phyloP scores from a whole-genome alignment of 441 rosid genomes.

The Gossypium schwendimanii region DNA sequence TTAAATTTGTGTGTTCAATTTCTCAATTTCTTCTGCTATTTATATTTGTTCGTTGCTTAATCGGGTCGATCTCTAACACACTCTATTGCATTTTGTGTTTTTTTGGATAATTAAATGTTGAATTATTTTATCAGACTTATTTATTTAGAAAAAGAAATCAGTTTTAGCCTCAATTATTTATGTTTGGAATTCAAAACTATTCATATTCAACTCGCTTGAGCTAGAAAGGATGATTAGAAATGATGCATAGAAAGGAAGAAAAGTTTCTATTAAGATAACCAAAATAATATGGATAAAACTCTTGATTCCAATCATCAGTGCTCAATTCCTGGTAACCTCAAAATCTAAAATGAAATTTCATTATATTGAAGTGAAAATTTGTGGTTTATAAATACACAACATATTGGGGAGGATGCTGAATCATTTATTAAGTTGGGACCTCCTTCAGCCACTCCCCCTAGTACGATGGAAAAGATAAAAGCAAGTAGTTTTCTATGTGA shows the following conservation, averaged over 20 bases:
- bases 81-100: background rate
- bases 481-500: background rate
- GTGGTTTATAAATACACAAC: constrained; percentile 16
- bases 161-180: background rate
- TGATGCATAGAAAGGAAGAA: background rate
- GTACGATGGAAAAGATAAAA: background rate
- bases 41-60: too few species aligned
- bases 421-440: constrained; percentile 6
- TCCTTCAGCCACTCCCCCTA: background rate
- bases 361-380: constrained; percentile 3
- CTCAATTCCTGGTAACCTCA: background rate
- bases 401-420: background rate
- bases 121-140: background rate
- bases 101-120: too few species aligned
- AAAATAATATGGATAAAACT: background rate
- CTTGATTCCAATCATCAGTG: background rate
- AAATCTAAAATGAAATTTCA: background rate
- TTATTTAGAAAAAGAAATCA: background rate
- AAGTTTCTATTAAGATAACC: background rate
- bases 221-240: too few species aligned
- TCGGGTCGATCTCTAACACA: too few species aligned
- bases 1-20: too few species aligned
- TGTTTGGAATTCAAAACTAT: background rate
- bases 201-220: background rate
- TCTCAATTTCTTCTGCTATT: too few species aligned